A percentile compares a stretch with the other conserved stretches of the same genome.
Evolutionary conservation across 1,284 basidiomycete species (phyloP).

Genomic region (Phellopilus nigrolimitatus): DNA sequence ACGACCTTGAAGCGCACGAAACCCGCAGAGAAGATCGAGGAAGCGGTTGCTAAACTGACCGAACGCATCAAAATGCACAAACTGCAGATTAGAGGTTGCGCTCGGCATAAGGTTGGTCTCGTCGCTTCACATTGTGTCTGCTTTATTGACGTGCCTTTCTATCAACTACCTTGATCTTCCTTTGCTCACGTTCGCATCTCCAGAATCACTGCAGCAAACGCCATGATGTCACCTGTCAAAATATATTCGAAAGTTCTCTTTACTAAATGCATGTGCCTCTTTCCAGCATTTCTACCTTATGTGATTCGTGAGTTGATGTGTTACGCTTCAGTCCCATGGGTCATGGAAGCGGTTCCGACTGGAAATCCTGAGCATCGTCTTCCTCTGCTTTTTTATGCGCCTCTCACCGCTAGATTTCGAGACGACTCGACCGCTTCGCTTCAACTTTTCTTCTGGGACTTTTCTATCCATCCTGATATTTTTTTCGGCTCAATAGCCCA

Average conservation of each 20-base stretch:
- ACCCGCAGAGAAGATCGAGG: constrained; percentile 70
- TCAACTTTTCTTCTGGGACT: not conserved
- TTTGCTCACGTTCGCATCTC: constrained; percentile 12
- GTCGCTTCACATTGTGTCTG: constrained; percentile 1
- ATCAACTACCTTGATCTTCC: constrained; percentile 76
- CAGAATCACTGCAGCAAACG: constrained; percentile 78
- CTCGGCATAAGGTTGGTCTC: constrained; percentile 76
- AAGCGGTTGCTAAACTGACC: constrained; percentile 69
- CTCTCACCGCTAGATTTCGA: not conserved
- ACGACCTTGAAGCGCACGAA: constrained; percentile 62
- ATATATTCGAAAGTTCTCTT: constrained; percentile 87
- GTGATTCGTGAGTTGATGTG: constrained; percentile 13
- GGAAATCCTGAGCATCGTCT: constrained; percentile 64
- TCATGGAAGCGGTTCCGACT: constrained; percentile 70
- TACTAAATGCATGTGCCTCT: constrained; percentile 67
- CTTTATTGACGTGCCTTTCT: constrained; percentile 17
- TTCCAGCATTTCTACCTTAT: constrained; percentile 19
- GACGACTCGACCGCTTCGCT: not conserved
- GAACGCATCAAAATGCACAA: constrained; percentile 82
- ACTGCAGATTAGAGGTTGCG: constrained; percentile 85
- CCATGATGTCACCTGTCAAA: constrained; percentile 84
- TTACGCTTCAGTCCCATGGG: constrained; percentile 68
- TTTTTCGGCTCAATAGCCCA: not conserved
- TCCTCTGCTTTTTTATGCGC: not conserved
- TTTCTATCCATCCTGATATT: not conserved